Percentiles rank a stretch among this genome's conserved stretches.
Conservation (phyloP, 306 rosid species). For the Lagenaria siceraria region DNA sequence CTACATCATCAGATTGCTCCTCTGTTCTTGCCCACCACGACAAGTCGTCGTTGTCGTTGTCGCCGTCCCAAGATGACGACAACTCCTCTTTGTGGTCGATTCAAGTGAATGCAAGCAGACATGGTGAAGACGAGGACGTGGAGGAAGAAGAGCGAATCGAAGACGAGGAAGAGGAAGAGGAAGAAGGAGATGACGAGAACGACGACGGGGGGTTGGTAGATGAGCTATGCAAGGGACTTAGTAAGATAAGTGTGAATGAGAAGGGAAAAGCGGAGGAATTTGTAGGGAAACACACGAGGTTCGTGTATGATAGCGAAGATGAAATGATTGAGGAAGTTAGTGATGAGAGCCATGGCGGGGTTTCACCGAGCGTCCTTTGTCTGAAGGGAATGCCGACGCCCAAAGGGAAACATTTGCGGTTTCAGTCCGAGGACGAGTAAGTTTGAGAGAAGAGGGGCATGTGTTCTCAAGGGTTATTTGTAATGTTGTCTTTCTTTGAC, state of each 20-base stretch:
- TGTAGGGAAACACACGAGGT: constrained; percentile 67
- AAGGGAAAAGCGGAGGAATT: constrained; percentile 26
- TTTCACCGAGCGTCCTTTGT: constrained; percentile 25
- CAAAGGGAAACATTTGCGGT: constrained; percentile 76
- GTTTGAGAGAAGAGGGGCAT: background rate
- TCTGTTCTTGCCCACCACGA: constrained; percentile 35
- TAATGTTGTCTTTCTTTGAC: background rate
- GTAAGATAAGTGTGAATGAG: constrained; percentile 51
- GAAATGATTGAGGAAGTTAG: constrained; percentile 44
- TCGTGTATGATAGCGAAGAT: constrained; percentile 70
- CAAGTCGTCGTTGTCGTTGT: constrained; percentile 8
- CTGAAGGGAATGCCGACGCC: constrained; percentile 86
- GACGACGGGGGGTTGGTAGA: constrained; percentile 25
- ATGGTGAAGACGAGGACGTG: constrained; percentile 20
- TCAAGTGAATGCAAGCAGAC: constrained; percentile 66
- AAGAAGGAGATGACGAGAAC: constrained; percentile 12
- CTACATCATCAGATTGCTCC: constrained; percentile 26
- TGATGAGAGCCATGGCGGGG: background rate
- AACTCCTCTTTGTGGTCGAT: constrained; percentile 79
- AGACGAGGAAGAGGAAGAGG: constrained; percentile 21
- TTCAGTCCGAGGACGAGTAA: constrained; percentile 31
- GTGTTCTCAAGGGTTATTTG: background rate
- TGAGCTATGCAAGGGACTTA: constrained; percentile 58
- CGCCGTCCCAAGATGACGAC: constrained; percentile 44
- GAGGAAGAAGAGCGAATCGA: constrained; percentile 21